Percentiles rank a stretch among this genome's conserved stretches.
These are phyloP conservation scores for barley (Hordeum vulgare) DNA, from an alignment of 176 grass and related monocot genomes.

Conservation along the genomic window MorexV3_pseudomolecules_assembly NC_058520.1:558351838-558352337, in stretches of 20 bases:
- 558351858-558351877: conserved; percentile 70
- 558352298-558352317: background rate
- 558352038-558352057: conserved; percentile 58
- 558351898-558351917: conserved; percentile 67
- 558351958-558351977: conserved; percentile 86
- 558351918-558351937: conserved; percentile 83
- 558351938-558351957: conserved; percentile 88
- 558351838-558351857: conserved; percentile 83
- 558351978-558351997: conserved; percentile 87
- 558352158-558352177: background rate
- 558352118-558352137: conserved; percentile 93
- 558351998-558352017: conserved; percentile 78
- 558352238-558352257: background rate
- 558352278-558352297: too few species aligned
- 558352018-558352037: conserved; percentile 67
- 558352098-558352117: conserved; percentile 76
- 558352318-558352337: background rate
- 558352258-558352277: background rate
- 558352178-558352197: background rate
- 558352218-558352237: conserved; percentile 7
- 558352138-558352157: conserved; percentile 52
- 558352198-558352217: background rate
- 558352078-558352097: conserved; percentile 79
- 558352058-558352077: conserved; percentile 95
- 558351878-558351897: conserved; percentile 69